These are phyloP conservation scores for Coelastrella sp. DNA, from an alignment of 139 green algal genomes.

Conservation along the genomic window DNA sequence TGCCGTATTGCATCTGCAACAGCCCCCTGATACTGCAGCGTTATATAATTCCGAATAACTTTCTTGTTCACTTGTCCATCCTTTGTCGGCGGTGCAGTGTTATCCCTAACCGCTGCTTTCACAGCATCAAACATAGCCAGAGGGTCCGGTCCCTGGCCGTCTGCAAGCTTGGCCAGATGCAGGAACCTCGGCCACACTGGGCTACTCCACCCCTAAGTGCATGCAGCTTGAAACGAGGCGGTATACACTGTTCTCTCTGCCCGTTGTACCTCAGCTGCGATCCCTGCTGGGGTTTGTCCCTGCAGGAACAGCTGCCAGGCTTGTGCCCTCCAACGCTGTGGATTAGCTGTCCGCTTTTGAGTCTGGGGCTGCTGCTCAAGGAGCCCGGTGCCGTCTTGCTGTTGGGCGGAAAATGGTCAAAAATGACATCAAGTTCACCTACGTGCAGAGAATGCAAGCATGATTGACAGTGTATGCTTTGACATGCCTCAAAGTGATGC, in stretches of 20 bases:
- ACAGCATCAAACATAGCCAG: not conserved
- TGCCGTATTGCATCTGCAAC: not conserved
- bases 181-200: not conserved
- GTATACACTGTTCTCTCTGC: too few relatives aligned
- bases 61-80: not conserved
- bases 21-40: not conserved
- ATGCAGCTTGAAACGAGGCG: not conserved
- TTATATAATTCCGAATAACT: not conserved
- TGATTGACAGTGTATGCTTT: too few relatives aligned
- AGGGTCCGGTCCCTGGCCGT: not conserved
- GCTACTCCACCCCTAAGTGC: not conserved
- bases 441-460: not conserved
- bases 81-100: not conserved
- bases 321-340: too few relatives aligned
- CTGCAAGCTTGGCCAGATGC: not conserved
- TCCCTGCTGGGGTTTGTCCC: too few relatives aligned
- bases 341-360: too few relatives aligned
- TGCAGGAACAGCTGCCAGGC: too few relatives aligned
- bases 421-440: not conserved
- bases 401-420: not conserved
- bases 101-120: not conserved
- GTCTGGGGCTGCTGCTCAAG: too few relatives aligned
- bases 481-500: too few relatives aligned
- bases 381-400: not conserved
- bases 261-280: too few relatives aligned